A percentile compares a stretch with the other conserved stretches of the same genome.
phyloP scores from a whole-genome alignment of 371 early-diverging fungal species.

The Mucor irregularis region DNA sequence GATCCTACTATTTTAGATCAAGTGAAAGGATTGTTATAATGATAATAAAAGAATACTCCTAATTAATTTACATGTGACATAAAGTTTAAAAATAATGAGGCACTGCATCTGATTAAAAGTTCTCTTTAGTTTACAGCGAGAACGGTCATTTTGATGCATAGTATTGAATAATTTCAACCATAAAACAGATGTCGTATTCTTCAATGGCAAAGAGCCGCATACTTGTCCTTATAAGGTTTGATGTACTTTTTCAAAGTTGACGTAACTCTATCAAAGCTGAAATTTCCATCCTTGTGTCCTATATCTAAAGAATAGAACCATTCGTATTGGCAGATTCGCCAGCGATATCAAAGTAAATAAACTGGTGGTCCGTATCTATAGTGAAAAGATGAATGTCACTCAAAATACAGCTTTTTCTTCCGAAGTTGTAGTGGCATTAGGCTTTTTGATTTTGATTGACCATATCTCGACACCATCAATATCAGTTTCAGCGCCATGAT shows the following conservation, averaged over 20 bases:
- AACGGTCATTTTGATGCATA: too few species aligned
- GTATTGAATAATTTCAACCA: too few species aligned
- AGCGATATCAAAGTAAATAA: slow-evolving; percentile 17
- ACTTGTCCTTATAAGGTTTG: too few species aligned
- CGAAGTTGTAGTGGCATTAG: slow-evolving; percentile 3
- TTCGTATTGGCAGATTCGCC: slow-evolving; percentile 14
- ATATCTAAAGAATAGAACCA: slow-evolving; percentile 15
- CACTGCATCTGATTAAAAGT: too few species aligned
- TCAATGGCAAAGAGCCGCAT: too few species aligned
- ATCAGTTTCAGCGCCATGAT: slow-evolving; percentile 2
- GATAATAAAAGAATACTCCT: neutral
- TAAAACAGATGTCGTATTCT: too few species aligned
- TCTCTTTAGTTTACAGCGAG: too few species aligned
- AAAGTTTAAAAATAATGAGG: too few species aligned
- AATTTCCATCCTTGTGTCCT: slow-evolving; percentile 9
- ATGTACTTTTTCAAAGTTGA: slow-evolving; percentile 16
- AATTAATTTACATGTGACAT: too few species aligned
- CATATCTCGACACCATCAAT: slow-evolving; percentile 11
- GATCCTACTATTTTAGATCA: slow-evolving; percentile 55
- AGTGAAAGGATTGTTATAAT: slow-evolving; percentile 17
- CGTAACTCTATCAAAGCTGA: slow-evolving; percentile 11
- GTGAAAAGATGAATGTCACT: slow-evolving; percentile 11
- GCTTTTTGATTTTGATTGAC: slow-evolving; percentile 17
- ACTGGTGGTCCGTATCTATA: neutral
- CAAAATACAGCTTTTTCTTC: slow-evolving; percentile 6